Evolutionary conservation across 176 grass and related monocot species (phyloP).

Genomic region (Hsuehochloa calcarea): DNA sequence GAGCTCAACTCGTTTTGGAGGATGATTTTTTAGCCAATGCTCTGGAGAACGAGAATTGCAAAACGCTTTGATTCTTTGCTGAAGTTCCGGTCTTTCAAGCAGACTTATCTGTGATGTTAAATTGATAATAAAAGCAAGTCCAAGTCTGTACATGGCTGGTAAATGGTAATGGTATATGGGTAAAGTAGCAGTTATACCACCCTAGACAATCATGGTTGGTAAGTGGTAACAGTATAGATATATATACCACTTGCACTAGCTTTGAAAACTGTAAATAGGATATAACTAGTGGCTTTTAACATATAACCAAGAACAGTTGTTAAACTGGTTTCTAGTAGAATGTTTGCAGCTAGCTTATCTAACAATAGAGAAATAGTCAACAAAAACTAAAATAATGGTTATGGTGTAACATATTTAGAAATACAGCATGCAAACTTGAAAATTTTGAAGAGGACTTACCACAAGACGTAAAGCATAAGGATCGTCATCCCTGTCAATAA

Average conservation of each 20-base stretch:
- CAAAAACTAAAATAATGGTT: conserved; percentile 11
- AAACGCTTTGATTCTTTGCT: conserved; percentile 80
- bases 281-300: conserved; percentile 8
- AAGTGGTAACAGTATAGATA: background rate
- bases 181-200: background rate
- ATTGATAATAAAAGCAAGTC: conserved; percentile 13
- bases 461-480: conserved; percentile 84
- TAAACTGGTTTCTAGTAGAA: conserved; percentile 17
- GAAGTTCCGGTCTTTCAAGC: conserved; percentile 86
- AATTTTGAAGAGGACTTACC: conserved; percentile 51
- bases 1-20: conserved; percentile 92
- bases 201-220: conserved; percentile 7
- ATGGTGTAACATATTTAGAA: conserved; percentile 7
- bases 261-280: conserved; percentile 11
- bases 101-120: conserved; percentile 79
- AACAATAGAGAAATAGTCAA: background rate
- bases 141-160: background rate
- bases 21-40: conserved; percentile 94
- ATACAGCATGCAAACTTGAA: conserved; percentile 11
- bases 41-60: conserved; percentile 70
- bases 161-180: background rate
- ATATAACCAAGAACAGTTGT: conserved; percentile 1
- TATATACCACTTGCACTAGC: background rate
- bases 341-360: conserved; percentile 8
- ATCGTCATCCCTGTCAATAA: conserved; percentile 98